Conservation (phyloP, 2,329 filamentous ascomycete genomes). For the Endoconidiophora polonica region DNA sequence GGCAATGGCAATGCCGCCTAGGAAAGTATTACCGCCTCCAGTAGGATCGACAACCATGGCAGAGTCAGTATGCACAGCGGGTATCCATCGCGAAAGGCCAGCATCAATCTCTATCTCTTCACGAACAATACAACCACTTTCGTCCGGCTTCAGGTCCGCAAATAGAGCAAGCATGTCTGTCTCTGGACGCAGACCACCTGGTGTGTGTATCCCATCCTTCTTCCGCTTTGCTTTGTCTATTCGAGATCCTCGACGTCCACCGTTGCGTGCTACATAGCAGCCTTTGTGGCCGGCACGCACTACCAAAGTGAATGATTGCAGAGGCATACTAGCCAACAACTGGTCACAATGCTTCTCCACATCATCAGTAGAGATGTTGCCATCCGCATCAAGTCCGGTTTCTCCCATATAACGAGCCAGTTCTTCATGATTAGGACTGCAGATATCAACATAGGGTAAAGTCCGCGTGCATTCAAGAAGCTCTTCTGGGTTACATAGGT, state of each 20-base stretch:
- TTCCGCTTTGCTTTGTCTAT: constrained; percentile 20
- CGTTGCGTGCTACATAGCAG: constrained; percentile 46
- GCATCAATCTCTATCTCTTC: constrained; percentile 47
- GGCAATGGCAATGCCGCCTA: constrained; percentile 43
- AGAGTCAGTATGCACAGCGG: constrained; percentile 47
- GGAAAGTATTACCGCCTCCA: constrained; percentile 81
- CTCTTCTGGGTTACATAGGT: constrained; percentile 60
- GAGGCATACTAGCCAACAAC: constrained; percentile 45
- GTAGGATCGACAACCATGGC: constrained; percentile 71
- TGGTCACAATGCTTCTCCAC: constrained; percentile 46
- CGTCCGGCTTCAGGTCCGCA: constrained; percentile 38
- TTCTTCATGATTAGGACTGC: constrained; percentile 73
- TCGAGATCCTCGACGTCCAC: constrained; percentile 30
- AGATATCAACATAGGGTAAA: constrained; percentile 43
- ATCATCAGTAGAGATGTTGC: constrained; percentile 32
- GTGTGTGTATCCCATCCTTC: constrained; percentile 23
- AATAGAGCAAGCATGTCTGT: constrained; percentile 48
- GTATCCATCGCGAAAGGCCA: constrained; percentile 56
- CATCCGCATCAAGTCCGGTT: constrained; percentile 36
- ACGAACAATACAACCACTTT: constrained; percentile 34
- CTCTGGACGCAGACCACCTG: constrained; percentile 39
- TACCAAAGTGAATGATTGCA: constrained; percentile 48
- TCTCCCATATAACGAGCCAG: constrained; percentile 71
- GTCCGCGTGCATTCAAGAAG: constrained; percentile 48
- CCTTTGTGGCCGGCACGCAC: constrained; percentile 57